Conservation (phyloP, 2,329 filamentous ascomycete species). For the Paramyrothecium sp. region DNA sequence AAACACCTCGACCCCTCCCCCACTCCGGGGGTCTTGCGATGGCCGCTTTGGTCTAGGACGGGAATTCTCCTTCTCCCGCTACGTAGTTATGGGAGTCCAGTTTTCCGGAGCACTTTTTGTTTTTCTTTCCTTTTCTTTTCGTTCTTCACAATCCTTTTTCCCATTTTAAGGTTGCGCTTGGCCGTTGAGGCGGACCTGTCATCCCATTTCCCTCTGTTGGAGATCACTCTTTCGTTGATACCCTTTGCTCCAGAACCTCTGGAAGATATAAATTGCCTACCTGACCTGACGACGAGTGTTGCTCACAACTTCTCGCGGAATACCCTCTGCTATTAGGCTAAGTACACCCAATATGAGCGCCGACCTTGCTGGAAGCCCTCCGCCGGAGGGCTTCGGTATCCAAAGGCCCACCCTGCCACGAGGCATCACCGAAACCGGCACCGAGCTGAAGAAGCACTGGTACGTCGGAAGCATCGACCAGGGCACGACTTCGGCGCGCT, state of each 20-base stretch:
- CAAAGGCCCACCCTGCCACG: conserved; percentile 18
- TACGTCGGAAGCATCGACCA: conserved; percentile 90
- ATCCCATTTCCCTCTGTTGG: too few relatives aligned
- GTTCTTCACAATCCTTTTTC: too few relatives aligned
- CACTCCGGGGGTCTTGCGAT: not conserved
- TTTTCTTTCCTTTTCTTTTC: too few relatives aligned
- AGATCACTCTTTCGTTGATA: too few relatives aligned
- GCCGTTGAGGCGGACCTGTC: too few relatives aligned
- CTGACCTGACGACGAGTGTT: too few relatives aligned
- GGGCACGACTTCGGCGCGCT: conserved; percentile 84
- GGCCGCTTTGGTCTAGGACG: not conserved
- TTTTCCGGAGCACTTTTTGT: too few relatives aligned
- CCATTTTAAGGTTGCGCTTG: too few relatives aligned
- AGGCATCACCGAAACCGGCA: conserved; percentile 27
- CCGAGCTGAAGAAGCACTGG: conserved; percentile 41
- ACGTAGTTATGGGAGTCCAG: not conserved
- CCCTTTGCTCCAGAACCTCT: too few relatives aligned
- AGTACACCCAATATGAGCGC: not conserved
- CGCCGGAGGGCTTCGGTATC: not conserved
- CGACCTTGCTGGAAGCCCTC: not conserved
- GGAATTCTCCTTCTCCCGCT: not conserved
- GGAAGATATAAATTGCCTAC: too few relatives aligned
- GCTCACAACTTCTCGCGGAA: not conserved
- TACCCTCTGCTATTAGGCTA: not conserved
- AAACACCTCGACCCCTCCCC: not conserved